A percentile compares a stretch with the other conserved stretches of the same genome.
Evolutionary conservation across 1,284 basidiomycete genomes (phyloP).

Genomic region (Bondarzewia mesenterica): DNA sequence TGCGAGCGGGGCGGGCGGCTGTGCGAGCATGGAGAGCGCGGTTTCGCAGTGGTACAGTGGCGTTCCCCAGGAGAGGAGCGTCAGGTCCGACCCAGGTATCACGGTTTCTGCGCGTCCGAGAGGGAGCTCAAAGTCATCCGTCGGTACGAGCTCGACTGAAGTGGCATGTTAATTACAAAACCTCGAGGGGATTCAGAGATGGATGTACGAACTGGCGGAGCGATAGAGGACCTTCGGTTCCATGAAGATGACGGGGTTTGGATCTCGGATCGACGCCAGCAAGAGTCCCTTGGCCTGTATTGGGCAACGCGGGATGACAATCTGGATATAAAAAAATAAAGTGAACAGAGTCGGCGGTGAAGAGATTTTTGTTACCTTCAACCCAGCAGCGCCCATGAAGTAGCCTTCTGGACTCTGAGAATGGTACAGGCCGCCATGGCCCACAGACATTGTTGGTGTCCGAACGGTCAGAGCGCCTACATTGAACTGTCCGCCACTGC

Average conservation of each 20-base stretch:
- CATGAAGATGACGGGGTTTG: conserved; percentile 91
- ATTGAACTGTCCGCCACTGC: conserved; percentile 79
- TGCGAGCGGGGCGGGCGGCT: conserved; percentile 63
- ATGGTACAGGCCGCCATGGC: conserved; percentile 91
- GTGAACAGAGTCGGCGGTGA: neutral
- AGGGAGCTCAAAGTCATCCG: conserved; percentile 81
- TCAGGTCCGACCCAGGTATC: conserved; percentile 71
- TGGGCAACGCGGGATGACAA: conserved; percentile 88
- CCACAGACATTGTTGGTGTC: conserved; percentile 85
- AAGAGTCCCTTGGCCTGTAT: conserved; percentile 92
- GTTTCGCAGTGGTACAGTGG: conserved; percentile 87
- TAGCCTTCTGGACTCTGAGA: conserved; percentile 93
- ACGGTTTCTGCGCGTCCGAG: conserved; percentile 76
- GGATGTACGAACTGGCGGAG: conserved; percentile 33
- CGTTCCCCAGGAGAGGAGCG: conserved; percentile 87
- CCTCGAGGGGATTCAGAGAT: too few species aligned
- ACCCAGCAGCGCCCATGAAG: conserved; percentile 84
- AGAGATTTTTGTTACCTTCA: conserved; percentile 76
- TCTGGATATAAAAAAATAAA: conserved; percentile 27
- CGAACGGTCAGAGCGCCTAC: conserved; percentile 85
- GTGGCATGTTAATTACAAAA: neutral
- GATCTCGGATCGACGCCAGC: conserved; percentile 80
- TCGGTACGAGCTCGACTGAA: conserved; percentile 84
- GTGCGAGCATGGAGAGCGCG: conserved; percentile 58
- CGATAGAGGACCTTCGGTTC: conserved; percentile 91